Percentiles rank a stretch among this genome's conserved stretches.
These are phyloP conservation scores for Senna siamea DNA, from an alignment of 306 rosid species.

Conservation along the genomic window DNA sequence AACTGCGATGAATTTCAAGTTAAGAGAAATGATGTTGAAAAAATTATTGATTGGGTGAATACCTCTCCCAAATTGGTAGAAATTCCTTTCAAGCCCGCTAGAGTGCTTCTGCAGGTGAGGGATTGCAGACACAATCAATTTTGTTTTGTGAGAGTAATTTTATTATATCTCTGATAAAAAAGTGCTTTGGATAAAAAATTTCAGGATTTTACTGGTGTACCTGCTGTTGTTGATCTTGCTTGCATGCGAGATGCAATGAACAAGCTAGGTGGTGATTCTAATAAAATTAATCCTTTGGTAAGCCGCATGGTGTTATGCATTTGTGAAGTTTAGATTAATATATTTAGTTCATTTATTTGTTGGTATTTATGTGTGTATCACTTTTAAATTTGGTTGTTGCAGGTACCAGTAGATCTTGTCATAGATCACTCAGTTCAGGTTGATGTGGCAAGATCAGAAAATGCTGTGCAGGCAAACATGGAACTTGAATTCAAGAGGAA, in stretches of 20 bases:
- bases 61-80: slow-evolving; percentile 83
- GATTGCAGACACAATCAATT: not conserved
- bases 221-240: slow-evolving; percentile 99
- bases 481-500: slow-evolving; percentile 86
- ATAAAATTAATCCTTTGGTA: slow-evolving; percentile 94
- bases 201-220: slow-evolving; percentile 98
- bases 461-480: slow-evolving; percentile 93
- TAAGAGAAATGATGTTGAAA: slow-evolving; percentile 77
- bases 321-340: not conserved
- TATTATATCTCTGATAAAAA: slow-evolving; percentile 18
- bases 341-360: slow-evolving; percentile 9
- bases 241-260: slow-evolving; percentile 99
- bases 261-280: slow-evolving; percentile 86
- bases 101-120: slow-evolving; percentile 94
- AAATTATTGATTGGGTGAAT: slow-evolving; percentile 91
- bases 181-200: slow-evolving; percentile 20
- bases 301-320: slow-evolving; percentile 25
- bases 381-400: slow-evolving; percentile 39
- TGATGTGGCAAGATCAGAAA: slow-evolving; percentile 90
- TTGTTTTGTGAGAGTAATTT: not conserved
- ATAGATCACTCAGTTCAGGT: slow-evolving; percentile 99
- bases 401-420: slow-evolving; percentile 98
- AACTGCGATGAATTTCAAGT: slow-evolving; percentile 96
- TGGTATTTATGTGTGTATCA: not conserved
- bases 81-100: slow-evolving; percentile 95